Evolutionary conservation across 2,329 filamentous ascomycete species (phyloP).

Genomic region (Geoglossum cookeanum): DNA sequence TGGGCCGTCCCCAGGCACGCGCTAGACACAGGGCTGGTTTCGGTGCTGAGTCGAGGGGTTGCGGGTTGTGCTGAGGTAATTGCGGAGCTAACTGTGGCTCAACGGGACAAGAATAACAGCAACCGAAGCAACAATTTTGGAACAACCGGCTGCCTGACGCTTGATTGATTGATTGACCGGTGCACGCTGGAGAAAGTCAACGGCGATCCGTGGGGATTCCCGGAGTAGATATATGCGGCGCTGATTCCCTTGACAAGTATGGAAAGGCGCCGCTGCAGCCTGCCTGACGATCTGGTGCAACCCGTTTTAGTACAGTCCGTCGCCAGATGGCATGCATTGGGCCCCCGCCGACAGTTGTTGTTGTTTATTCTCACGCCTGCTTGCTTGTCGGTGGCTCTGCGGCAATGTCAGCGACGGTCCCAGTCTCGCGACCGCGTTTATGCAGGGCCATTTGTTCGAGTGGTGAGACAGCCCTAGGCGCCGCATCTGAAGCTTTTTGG

Average conservation of each 20-base stretch:
- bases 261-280: not conserved
- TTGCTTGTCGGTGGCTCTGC: not conserved
- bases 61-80: not conserved
- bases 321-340: not conserved
- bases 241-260: not conserved
- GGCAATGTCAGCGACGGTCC: not conserved
- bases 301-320: not conserved
- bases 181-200: not conserved
- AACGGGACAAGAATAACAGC: not conserved
- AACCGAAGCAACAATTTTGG: not conserved
- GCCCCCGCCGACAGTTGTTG: not conserved
- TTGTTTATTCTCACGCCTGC: not conserved
- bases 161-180: not conserved
- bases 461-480: not conserved
- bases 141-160: not conserved
- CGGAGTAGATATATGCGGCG: not conserved
- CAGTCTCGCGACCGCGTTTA: not conserved
- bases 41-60: not conserved
- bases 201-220: not conserved
- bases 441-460: not conserved
- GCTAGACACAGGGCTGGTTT: not conserved
- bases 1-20: no score
- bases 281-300: not conserved
- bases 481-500: not conserved
- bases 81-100: not conserved